Percentiles rank a stretch among this genome's conserved stretches.
Conservation (phyloP, 768 basidiomycete species). For the Tricholoma matsutake region DNA sequence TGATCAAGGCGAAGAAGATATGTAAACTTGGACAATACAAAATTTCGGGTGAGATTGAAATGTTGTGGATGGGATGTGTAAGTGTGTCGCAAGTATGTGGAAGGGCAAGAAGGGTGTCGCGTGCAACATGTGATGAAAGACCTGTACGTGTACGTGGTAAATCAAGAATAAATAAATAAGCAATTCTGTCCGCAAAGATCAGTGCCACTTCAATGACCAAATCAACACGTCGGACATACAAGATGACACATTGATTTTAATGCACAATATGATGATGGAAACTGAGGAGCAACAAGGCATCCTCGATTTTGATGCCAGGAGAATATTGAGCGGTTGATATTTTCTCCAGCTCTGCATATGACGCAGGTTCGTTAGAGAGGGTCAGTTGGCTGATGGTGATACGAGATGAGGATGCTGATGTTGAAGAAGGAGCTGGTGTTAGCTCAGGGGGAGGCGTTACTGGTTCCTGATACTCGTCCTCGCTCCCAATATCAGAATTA, state of each 20-base stretch:
- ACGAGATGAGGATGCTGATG: constrained; percentile 29
- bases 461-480: constrained; percentile 72
- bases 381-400: constrained; percentile 30
- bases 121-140: not conserved
- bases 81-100: not conserved
- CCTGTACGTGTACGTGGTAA: not conserved
- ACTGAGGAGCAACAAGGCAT: constrained; percentile 68
- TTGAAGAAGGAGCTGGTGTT: constrained; percentile 31
- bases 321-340: constrained; percentile 38
- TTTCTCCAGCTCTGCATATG: constrained; percentile 50
- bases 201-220: not conserved
- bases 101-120: not conserved
- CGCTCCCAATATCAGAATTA: constrained; percentile 57
- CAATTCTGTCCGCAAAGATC: constrained; percentile 1
- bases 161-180: constrained; percentile 1
- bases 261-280: constrained; percentile 69
- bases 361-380: constrained; percentile 36
- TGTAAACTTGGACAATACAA: not conserved
- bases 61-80: not conserved
- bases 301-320: constrained; percentile 62
- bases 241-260: constrained; percentile 25
- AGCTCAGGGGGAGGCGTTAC: constrained; percentile 67
- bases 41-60: not conserved
- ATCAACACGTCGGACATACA: constrained; percentile 2
- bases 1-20: not conserved